Percentiles rank a stretch among this genome's conserved stretches.
Conservation (phyloP, 805 yeast genomes). For the Myxozyma nipponensis region DNA sequence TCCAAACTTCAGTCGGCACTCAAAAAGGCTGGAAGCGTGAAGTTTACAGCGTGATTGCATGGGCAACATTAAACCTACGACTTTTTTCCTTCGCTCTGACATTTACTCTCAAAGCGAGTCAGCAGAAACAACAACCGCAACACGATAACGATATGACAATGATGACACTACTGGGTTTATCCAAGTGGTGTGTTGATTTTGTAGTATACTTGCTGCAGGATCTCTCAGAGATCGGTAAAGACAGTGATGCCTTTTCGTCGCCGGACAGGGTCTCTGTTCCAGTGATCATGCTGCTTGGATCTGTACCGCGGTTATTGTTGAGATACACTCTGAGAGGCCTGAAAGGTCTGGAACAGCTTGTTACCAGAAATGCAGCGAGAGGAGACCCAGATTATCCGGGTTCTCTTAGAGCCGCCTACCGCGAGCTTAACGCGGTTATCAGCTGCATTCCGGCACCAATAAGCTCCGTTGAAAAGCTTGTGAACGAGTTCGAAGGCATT, state of each 20-base stretch:
- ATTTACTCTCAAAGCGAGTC: conserved; percentile 52
- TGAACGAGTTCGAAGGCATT: conserved; percentile 40
- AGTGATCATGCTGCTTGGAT: conserved; percentile 37
- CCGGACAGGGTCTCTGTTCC: conserved; percentile 35
- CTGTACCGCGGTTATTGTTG: conserved; percentile 38
- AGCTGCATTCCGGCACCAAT: conserved; percentile 35
- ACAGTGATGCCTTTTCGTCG: conserved; percentile 28
- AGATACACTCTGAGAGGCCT: conserved; percentile 40
- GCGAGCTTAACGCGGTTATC: conserved; percentile 32
- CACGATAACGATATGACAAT: conserved; percentile 41
- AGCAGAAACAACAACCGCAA: conserved; percentile 45
- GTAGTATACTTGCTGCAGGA: conserved; percentile 72
- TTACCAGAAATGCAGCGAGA: conserved; percentile 26
- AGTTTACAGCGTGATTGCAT: conserved; percentile 49
- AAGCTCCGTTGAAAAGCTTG: conserved; percentile 36
- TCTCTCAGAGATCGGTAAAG: conserved; percentile 31
- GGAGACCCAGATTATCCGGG: conserved; percentile 31
- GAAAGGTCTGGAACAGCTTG: conserved; percentile 37
- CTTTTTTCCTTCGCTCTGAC: conserved; percentile 69
- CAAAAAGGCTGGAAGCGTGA: conserved; percentile 45
- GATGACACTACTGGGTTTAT: conserved; percentile 56
- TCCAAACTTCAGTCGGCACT: conserved; percentile 65
- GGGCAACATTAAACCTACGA: conserved; percentile 64
- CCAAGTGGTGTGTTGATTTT: conserved; percentile 82
- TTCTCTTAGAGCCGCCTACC: conserved; percentile 32